A percentile compares a stretch with the other conserved stretches of the same genome.
Evolutionary conservation across 1,284 basidiomycete genomes (phyloP).

Genomic region (Xerocomus subilludens): DNA sequence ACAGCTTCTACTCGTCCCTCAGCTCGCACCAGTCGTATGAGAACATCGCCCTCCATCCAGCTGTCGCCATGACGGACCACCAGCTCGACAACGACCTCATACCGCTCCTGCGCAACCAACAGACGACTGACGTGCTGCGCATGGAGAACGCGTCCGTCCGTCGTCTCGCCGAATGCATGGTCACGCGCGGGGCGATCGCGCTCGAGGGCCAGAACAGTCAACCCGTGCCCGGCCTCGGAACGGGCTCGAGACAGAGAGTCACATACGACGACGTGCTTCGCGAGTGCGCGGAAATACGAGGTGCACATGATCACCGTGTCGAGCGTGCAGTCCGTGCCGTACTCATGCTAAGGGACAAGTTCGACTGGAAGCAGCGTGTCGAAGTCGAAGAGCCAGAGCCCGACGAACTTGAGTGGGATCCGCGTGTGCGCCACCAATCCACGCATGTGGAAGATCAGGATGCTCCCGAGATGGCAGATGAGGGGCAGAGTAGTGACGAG

Average conservation of each 20-base stretch:
- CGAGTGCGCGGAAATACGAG: constrained; percentile 73
- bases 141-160: constrained; percentile 76
- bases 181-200: constrained; percentile 68
- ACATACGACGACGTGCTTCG: constrained; percentile 63
- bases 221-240: constrained; percentile 22
- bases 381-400: constrained; percentile 78
- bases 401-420: constrained; percentile 51
- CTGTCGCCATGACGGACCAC: constrained; percentile 64
- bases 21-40: constrained; percentile 59
- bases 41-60: constrained; percentile 73
- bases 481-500: constrained; percentile 53
- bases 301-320: constrained; percentile 75
- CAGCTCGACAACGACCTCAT: constrained; percentile 77
- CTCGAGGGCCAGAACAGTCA: constrained; percentile 40
- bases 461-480: constrained; percentile 58
- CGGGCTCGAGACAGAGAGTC: constrained; percentile 37
- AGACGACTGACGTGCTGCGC: constrained; percentile 76
- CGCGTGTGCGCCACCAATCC: constrained; percentile 42
- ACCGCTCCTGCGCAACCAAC: constrained; percentile 77
- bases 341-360: constrained; percentile 75
- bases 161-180: constrained; percentile 73
- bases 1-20: constrained; percentile 73
- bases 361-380: constrained; percentile 79
- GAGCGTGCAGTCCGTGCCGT: constrained; percentile 79
- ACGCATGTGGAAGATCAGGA: constrained; percentile 42